A percentile compares a stretch with the other conserved stretches of the same genome.
Conservation (phyloP, 192 early-diverging fungal genomes). For the Backusella liffmaniae region DNA sequence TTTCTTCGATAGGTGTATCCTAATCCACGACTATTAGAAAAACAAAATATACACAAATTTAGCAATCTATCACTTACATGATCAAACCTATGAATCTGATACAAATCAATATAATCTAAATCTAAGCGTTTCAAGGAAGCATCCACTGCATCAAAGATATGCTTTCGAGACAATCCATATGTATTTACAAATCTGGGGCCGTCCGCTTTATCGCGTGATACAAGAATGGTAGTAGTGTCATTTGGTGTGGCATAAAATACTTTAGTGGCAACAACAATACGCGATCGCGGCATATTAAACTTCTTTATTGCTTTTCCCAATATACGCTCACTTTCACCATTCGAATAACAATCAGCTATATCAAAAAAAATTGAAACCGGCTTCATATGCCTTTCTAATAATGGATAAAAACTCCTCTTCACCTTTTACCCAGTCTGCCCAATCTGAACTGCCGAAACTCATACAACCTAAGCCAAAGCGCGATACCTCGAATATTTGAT, state of each 20-base stretch:
- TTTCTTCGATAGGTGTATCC: slow-evolving; percentile 46
- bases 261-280: slow-evolving; percentile 40
- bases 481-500: slow-evolving; percentile 18
- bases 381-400: slow-evolving; percentile 37
- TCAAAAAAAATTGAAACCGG: slow-evolving; percentile 37
- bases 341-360: slow-evolving; percentile 23
- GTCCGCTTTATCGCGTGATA: background rate
- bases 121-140: slow-evolving; percentile 29
- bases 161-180: slow-evolving; percentile 29
- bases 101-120: slow-evolving; percentile 52
- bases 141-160: slow-evolving; percentile 34
- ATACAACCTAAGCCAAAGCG: slow-evolving; percentile 46
- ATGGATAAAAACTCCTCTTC: slow-evolving; percentile 36
- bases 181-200: slow-evolving; percentile 15
- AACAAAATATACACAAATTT: background rate
- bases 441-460: slow-evolving; percentile 32
- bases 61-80: background rate
- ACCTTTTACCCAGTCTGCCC: slow-evolving; percentile 42
- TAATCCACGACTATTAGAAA: slow-evolving; percentile 4
- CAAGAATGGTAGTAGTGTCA: background rate
- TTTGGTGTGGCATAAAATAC: slow-evolving; percentile 22
- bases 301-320: slow-evolving; percentile 37
- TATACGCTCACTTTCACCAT: slow-evolving; percentile 32
- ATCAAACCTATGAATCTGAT: slow-evolving; percentile 48
- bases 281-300: slow-evolving; percentile 32